Evolutionary conservation across 75 land plant species (phyloP).

Genomic region (Cupressus sempervirens): DNA sequence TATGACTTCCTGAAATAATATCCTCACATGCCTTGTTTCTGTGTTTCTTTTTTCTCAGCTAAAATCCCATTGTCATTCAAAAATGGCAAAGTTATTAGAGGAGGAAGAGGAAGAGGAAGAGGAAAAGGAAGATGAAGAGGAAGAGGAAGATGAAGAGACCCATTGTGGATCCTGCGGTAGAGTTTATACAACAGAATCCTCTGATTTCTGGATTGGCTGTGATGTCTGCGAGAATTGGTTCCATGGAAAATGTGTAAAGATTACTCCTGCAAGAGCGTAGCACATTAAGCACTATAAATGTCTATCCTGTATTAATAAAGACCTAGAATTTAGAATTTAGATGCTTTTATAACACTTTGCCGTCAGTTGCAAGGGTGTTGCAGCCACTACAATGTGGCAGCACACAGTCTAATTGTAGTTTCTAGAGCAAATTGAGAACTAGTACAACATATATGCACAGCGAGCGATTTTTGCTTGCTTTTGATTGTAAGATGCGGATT

Average conservation of each 20-base stretch:
- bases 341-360: background rate
- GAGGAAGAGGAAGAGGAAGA: conserved; percentile 32
- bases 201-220: conserved; percentile 67
- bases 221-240: conserved; percentile 66
- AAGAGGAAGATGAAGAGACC: conserved; percentile 50
- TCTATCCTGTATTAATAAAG: conserved; percentile 53
- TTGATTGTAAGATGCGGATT: background rate
- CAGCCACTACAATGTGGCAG: conserved; percentile 4
- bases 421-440: conserved; percentile 4
- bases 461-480: background rate
- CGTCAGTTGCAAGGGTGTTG: conserved; percentile 9
- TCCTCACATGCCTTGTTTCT: background rate
- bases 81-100: conserved; percentile 12
- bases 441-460: background rate
- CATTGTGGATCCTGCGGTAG: conserved; percentile 58
- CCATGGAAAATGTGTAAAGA: conserved; percentile 67
- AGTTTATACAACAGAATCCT: conserved; percentile 27
- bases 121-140: conserved; percentile 44
- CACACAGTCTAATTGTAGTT: background rate
- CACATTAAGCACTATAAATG: conserved; percentile 73
- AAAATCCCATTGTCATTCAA: conserved; percentile 12
- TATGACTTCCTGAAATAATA: background rate
- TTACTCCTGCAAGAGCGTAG: conserved; percentile 64
- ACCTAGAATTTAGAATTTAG: conserved; percentile 8
- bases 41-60: conserved; percentile 7